Conservation (phyloP, 2,329 filamentous ascomycete genomes). For the Fusarium sp. region DNA sequence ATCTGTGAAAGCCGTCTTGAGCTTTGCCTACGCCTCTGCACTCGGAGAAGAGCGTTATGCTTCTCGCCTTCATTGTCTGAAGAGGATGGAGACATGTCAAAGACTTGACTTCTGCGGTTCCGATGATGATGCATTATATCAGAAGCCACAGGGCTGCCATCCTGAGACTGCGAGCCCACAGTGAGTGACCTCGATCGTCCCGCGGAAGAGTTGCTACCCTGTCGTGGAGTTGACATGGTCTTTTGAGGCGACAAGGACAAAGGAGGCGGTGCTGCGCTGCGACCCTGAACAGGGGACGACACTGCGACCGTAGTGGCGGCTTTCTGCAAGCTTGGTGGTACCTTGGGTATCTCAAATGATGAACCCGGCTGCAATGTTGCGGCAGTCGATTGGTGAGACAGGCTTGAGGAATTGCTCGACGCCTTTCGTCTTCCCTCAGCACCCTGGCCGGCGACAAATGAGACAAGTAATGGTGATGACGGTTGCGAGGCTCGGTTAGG, state of each 20-base stretch:
- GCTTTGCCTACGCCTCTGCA: conserved; percentile 94
- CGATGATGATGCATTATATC: conserved; percentile 82
- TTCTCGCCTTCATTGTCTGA: conserved; percentile 97
- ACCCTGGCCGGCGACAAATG: conserved; percentile 88
- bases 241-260: conserved; percentile 74
- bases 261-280: conserved; percentile 63
- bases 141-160: conserved; percentile 80
- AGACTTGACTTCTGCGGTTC: conserved; percentile 92
- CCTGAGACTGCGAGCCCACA: conserved; percentile 94
- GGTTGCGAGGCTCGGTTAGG: conserved; percentile 84
- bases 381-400: conserved; percentile 78
- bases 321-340: conserved; percentile 70
- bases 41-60: conserved; percentile 88
- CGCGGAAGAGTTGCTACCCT: conserved; percentile 70
- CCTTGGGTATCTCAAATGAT: conserved; percentile 78
- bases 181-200: conserved; percentile 88
- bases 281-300: conserved; percentile 70
- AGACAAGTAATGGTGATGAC: conserved; percentile 84
- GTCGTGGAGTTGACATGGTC: conserved; percentile 69
- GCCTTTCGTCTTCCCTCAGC: conserved; percentile 87
- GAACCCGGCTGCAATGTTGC: conserved; percentile 76
- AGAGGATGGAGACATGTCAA: conserved; percentile 96
- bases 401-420: conserved; percentile 86
- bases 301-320: conserved; percentile 66
- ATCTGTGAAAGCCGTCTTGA: conserved; percentile 95